These are phyloP conservation scores for Beta corolliflora DNA, from an alignment of 179 eudicot species.

Conservation along the genomic window DNA sequence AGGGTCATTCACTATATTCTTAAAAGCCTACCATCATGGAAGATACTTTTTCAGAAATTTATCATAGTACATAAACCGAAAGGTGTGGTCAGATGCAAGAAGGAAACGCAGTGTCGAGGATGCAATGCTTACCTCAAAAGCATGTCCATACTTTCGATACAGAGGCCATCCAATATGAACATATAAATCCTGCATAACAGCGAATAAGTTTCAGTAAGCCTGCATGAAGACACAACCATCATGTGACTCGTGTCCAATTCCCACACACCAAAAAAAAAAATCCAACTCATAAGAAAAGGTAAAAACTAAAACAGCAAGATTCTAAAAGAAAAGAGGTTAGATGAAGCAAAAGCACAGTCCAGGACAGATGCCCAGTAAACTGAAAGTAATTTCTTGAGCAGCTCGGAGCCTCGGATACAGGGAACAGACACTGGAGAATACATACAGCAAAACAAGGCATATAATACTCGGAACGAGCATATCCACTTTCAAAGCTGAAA, in stretches of 20 bases:
- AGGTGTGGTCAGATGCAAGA: background rate
- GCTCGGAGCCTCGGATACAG: background rate
- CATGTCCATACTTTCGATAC: slow-evolving; percentile 92
- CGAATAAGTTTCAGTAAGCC: background rate
- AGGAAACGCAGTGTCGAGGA: background rate
- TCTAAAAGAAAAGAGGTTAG: background rate
- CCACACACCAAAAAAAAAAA: background rate
- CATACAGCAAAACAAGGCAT: background rate
- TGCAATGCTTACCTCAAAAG: slow-evolving; percentile 66
- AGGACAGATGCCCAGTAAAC: background rate
- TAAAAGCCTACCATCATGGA: slow-evolving; percentile 66
- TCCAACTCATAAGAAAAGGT: background rate
- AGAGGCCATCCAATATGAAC: slow-evolving; percentile 92
- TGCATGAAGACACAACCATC: background rate
- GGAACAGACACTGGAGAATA: background rate
- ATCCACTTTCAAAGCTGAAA: background rate
- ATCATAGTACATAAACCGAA: background rate
- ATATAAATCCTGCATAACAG: slow-evolving; percentile 64
- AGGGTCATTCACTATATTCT: slow-evolving; percentile 77
- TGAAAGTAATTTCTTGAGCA: background rate
- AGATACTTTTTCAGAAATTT: background rate
- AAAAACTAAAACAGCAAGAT: background rate
- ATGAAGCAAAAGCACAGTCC: background rate
- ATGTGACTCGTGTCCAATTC: background rate
- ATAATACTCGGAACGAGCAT: background rate